These are phyloP conservation scores for Starmerella cellae DNA, from an alignment of 805 yeast species.

Conservation along the genomic window DNA sequence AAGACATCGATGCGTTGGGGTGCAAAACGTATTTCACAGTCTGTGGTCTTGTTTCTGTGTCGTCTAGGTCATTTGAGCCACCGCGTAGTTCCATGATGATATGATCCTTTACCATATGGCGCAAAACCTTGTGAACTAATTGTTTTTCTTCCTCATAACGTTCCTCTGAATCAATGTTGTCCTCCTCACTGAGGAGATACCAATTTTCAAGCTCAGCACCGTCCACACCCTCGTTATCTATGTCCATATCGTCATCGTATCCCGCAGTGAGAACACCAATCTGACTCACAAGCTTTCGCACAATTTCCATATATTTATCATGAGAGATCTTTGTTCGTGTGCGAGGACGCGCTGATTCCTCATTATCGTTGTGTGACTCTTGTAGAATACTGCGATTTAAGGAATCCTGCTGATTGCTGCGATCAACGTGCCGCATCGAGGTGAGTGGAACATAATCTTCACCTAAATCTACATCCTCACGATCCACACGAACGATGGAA, in stretches of 20 bases:
- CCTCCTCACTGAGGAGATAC: constrained; percentile 65
- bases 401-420: constrained; percentile 13
- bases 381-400: constrained; percentile 6
- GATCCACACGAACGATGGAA: constrained; percentile 85
- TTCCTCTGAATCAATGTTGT: constrained; percentile 51
- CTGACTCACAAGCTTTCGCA: constrained; percentile 30
- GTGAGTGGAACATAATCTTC: constrained; percentile 39
- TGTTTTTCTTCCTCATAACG: constrained; percentile 59
- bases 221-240: constrained; percentile 44
- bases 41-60: constrained; percentile 22
- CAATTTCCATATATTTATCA: constrained; percentile 69
- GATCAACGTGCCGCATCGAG: constrained; percentile 20
- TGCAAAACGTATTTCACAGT: constrained; percentile 26
- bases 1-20: constrained; percentile 23
- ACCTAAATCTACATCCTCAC: constrained; percentile 69
- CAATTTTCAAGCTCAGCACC: constrained; percentile 61
- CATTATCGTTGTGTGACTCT: constrained; percentile 3
- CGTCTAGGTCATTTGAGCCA: constrained; percentile 29
- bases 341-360: constrained; percentile 14
- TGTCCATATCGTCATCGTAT: constrained; percentile 39
- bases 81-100: constrained; percentile 59
- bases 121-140: constrained; percentile 65
- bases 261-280: constrained; percentile 9
- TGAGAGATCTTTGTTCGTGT: constrained; percentile 41
- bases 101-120: constrained; percentile 70